These are phyloP conservation scores for Rubia yunnanensis DNA, from an alignment of 257 asterid genomes.

Conservation along the genomic window DNA sequence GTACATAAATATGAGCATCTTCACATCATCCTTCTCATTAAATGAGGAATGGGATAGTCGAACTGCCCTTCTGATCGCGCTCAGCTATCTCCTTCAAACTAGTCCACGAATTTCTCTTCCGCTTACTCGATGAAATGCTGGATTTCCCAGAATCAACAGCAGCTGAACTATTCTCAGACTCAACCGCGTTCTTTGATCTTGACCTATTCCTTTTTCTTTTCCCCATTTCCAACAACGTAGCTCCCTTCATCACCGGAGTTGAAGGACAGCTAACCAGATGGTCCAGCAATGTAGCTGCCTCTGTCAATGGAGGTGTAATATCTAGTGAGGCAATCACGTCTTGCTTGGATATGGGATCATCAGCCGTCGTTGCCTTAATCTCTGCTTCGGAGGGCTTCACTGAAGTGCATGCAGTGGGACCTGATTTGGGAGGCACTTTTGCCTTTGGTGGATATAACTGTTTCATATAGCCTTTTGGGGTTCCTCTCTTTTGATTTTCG, in stretches of 20 bases:
- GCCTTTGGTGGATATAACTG: constrained; percentile 37
- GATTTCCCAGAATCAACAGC: constrained; percentile 22
- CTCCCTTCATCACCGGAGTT: constrained; percentile 29
- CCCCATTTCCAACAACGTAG: constrained; percentile 50
- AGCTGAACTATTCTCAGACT: constrained; percentile 18
- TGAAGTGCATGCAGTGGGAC: constrained; percentile 11
- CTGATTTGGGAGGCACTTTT: constrained; percentile 18
- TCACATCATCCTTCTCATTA: constrained; percentile 1
- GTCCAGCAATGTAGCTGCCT: too few relatives aligned
- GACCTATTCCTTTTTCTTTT: constrained; percentile 46
- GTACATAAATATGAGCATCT: too few relatives aligned
- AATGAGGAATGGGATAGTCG: constrained; percentile 41
- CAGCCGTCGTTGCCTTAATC: neutral
- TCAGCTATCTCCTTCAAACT: constrained; percentile 61
- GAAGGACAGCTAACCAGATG: constrained; percentile 24
- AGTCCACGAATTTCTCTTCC: constrained; percentile 61
- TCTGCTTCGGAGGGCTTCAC: constrained; percentile 13
- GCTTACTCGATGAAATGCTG: constrained; percentile 29
- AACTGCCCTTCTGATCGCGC: constrained; percentile 29
- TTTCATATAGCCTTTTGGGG: constrained; percentile 52
- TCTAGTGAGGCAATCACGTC: constrained; percentile 23
- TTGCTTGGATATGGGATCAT: constrained; percentile 3
- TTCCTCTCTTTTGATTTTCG: constrained; percentile 55
- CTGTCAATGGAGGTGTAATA: neutral
- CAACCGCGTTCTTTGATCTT: constrained; percentile 31